Conservation (phyloP, 345 rosid genomes). For the Balakata baccata region DNA sequence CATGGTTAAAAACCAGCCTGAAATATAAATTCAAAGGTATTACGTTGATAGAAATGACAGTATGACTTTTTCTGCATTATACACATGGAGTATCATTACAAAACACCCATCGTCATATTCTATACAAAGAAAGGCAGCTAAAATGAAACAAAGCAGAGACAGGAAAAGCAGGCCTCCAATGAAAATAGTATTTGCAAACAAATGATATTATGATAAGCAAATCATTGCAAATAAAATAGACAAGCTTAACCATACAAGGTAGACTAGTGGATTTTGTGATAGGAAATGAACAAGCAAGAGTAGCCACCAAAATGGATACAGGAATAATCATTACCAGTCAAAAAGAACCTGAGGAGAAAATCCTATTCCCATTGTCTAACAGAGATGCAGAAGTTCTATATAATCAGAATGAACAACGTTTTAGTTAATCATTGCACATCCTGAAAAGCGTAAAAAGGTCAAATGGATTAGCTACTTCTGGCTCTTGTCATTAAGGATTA, state of each 20-base stretch:
- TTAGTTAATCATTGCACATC: background rate
- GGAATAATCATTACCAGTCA: background rate
- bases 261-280: background rate
- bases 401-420: background rate
- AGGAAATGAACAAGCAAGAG: background rate
- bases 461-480: background rate
- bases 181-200: background rate
- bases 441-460: background rate
- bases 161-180: background rate
- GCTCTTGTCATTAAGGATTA: background rate
- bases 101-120: background rate
- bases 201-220: conserved; percentile 5
- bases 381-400: background rate
- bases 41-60: conserved; percentile 1
- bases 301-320: background rate
- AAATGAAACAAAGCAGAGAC: no score
- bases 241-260: background rate
- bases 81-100: background rate
- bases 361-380: background rate
- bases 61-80: background rate
- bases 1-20: conserved; percentile 79
- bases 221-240: background rate
- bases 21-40: conserved; percentile 23
- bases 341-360: background rate
- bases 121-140: no score